phyloP scores from a whole-genome alignment of 2,329 filamentous ascomycete species.

The Myriosclerotinia scirpicola region DNA sequence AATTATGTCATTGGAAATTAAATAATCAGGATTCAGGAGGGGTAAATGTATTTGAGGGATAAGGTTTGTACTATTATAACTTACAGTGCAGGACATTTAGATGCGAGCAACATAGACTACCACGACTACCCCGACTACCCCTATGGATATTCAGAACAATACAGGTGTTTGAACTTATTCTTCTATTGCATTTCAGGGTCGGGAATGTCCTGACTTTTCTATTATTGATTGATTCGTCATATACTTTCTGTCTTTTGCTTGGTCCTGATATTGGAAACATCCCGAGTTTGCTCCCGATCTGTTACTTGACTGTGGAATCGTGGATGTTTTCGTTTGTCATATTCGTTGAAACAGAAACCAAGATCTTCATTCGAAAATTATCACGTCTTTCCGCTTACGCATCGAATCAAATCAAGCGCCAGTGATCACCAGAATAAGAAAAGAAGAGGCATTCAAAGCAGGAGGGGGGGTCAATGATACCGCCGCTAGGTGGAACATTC shows the following conservation, averaged over 20 bases:
- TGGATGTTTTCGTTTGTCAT: constrained; percentile 16
- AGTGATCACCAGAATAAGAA: too few species aligned
- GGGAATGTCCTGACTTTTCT: neutral
- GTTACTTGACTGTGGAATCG: neutral
- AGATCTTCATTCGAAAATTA: constrained; percentile 8
- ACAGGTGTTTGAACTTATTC: neutral
- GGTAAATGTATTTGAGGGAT: neutral
- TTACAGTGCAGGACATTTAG: neutral
- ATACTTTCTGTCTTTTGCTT: neutral
- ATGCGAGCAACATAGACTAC: neutral
- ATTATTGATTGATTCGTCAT: neutral
- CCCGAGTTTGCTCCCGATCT: constrained; percentile 13
- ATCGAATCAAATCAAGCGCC: too few species aligned
- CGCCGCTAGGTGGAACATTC: too few species aligned
- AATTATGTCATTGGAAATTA: neutral
- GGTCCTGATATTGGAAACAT: neutral
- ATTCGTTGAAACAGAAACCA: neutral
- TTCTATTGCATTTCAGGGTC: too few species aligned
- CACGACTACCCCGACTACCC: too few species aligned
- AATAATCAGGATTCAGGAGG: neutral
- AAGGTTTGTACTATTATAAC: neutral
- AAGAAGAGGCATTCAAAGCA: too few species aligned
- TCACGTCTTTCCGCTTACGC: neutral
- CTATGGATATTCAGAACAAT: too few species aligned
- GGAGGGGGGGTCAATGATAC: too few species aligned